These are phyloP conservation scores for Neopestalotiopsis clavispora DNA, from an alignment of 2,329 filamentous ascomycete species.

Conservation along the genomic window DNA sequence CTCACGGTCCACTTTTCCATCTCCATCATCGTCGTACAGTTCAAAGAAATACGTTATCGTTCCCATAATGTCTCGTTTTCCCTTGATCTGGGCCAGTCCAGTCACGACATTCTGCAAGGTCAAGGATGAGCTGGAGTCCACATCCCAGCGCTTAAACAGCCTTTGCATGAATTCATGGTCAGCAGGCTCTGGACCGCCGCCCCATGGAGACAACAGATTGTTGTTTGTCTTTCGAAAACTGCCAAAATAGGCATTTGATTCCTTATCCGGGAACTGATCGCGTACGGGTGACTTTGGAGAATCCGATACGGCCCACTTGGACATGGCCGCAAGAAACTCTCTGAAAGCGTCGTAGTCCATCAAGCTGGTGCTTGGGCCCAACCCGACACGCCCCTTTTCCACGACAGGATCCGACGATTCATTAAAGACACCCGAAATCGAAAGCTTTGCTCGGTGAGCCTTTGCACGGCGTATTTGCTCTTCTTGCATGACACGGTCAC, in stretches of 20 bases:
- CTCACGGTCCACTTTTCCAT: slow-evolving; percentile 91
- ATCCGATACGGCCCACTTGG: slow-evolving; percentile 93
- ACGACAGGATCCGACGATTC: slow-evolving; percentile 56
- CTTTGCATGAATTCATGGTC: slow-evolving; percentile 94
- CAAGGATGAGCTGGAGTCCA: slow-evolving; percentile 75
- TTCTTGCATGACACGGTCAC: slow-evolving; percentile 77
- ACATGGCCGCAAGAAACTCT: slow-evolving; percentile 87
- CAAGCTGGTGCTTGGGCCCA: slow-evolving; percentile 85
- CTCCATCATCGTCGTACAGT: slow-evolving; percentile 90
- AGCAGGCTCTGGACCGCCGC: slow-evolving; percentile 69
- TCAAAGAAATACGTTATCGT: slow-evolving; percentile 98
- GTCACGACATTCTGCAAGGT: slow-evolving; percentile 91
- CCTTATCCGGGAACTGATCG: slow-evolving; percentile 53
- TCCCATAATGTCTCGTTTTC: slow-evolving; percentile 94
- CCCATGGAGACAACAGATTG: slow-evolving; percentile 56
- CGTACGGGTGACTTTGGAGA: slow-evolving; percentile 67
- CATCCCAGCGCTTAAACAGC: slow-evolving; percentile 88
- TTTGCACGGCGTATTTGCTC: slow-evolving; percentile 71
- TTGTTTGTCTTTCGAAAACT: slow-evolving; percentile 54
- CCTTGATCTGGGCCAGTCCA: slow-evolving; percentile 89
- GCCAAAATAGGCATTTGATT: slow-evolving; percentile 64
- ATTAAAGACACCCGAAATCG: slow-evolving; percentile 43
- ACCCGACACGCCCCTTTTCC: slow-evolving; percentile 84
- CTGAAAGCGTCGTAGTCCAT: slow-evolving; percentile 99
- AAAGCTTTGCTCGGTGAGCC: slow-evolving; percentile 60